A percentile compares a stretch with the other conserved stretches of the same genome.
Evolutionary conservation across 352 stramenopile genomes (phyloP).

Genomic region (Phytophthora colocasiae): DNA sequence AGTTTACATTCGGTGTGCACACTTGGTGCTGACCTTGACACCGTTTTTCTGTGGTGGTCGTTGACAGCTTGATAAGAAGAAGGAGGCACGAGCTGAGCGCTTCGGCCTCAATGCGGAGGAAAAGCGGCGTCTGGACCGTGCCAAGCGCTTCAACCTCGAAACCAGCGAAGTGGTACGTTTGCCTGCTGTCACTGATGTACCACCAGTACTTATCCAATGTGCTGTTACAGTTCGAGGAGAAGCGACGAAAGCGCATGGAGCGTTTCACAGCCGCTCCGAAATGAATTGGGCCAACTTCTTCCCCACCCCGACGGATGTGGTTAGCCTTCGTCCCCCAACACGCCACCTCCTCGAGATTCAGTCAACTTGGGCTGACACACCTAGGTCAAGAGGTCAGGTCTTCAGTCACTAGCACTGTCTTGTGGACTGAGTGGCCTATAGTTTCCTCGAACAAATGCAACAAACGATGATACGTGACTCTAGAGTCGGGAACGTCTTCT

Average conservation of each 20-base stretch:
- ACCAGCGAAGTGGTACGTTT: slow-evolving; percentile 76
- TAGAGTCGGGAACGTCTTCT: background rate
- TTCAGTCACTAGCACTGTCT: slow-evolving; percentile 9
- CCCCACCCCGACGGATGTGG: slow-evolving; percentile 4
- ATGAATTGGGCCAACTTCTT: slow-evolving; percentile 18
- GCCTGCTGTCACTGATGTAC: slow-evolving; percentile 12
- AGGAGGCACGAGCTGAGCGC: slow-evolving; percentile 75
- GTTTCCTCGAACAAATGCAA: slow-evolving; percentile 38
- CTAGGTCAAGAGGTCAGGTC: slow-evolving; percentile 7
- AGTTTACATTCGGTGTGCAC: background rate
- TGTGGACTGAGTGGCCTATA: slow-evolving; percentile 10
- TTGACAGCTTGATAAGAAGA: slow-evolving; percentile 82
- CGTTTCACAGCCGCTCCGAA: slow-evolving; percentile 54
- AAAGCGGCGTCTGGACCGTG: slow-evolving; percentile 82
- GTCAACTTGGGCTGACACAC: slow-evolving; percentile 4
- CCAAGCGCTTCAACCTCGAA: slow-evolving; percentile 87
- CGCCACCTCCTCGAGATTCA: slow-evolving; percentile 8
- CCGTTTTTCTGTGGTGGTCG: slow-evolving; percentile 6
- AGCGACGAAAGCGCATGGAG: slow-evolving; percentile 77
- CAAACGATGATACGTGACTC: slow-evolving; percentile 30
- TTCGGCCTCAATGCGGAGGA: slow-evolving; percentile 86
- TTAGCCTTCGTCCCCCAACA: slow-evolving; percentile 16
- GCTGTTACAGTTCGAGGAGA: slow-evolving; percentile 65
- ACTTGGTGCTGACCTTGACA: slow-evolving; percentile 10
- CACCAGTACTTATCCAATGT: slow-evolving; percentile 11